Percentiles rank a stretch among this genome's conserved stretches.
These are phyloP conservation scores for Bathelium albidoporum DNA, from an alignment of 495 filamentous ascomycete genomes.

Conservation along the genomic window DNA sequence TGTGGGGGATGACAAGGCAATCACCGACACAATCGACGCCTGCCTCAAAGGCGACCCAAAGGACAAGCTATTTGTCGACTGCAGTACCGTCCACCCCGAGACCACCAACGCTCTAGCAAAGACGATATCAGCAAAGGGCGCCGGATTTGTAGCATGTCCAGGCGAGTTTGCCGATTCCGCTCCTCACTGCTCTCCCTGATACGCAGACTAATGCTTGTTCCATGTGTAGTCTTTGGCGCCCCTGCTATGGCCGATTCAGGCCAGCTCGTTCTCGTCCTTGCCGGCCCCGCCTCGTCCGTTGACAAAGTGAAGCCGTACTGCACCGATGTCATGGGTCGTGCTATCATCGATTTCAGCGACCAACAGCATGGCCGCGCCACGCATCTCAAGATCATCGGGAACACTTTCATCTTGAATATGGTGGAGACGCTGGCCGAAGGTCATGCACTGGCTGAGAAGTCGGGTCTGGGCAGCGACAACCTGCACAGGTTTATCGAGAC, in stretches of 20 bases:
- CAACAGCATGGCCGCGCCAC: slow-evolving; percentile 48
- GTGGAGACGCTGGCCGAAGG: slow-evolving; percentile 69
- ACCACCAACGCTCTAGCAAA: slow-evolving; percentile 57
- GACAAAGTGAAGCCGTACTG: slow-evolving; percentile 61
- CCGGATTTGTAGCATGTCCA: slow-evolving; percentile 67
- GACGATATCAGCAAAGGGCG: slow-evolving; percentile 46
- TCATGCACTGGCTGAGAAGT: slow-evolving; percentile 67
- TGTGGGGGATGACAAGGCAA: slow-evolving; percentile 67
- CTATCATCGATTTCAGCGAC: slow-evolving; percentile 59
- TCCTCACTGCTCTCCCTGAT: background rate
- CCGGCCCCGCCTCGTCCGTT: slow-evolving; percentile 52
- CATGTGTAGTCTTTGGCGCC: slow-evolving; percentile 59
- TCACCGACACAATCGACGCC: slow-evolving; percentile 44
- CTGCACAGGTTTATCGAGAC: slow-evolving; percentile 57
- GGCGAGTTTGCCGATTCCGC: slow-evolving; percentile 19
- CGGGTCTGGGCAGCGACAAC: slow-evolving; percentile 59
- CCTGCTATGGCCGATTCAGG: slow-evolving; percentile 70
- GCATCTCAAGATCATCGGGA: slow-evolving; percentile 72
- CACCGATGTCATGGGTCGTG: slow-evolving; percentile 64
- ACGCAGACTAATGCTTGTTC: background rate
- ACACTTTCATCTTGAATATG: slow-evolving; percentile 78
- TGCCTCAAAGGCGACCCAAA: slow-evolving; percentile 39
- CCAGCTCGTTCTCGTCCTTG: slow-evolving; percentile 64
- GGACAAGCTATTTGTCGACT: slow-evolving; percentile 72
- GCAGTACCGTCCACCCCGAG: slow-evolving; percentile 79